Conservation (phyloP, 2,329 filamentous ascomycete species). For the Penicillium sp. region DNA sequence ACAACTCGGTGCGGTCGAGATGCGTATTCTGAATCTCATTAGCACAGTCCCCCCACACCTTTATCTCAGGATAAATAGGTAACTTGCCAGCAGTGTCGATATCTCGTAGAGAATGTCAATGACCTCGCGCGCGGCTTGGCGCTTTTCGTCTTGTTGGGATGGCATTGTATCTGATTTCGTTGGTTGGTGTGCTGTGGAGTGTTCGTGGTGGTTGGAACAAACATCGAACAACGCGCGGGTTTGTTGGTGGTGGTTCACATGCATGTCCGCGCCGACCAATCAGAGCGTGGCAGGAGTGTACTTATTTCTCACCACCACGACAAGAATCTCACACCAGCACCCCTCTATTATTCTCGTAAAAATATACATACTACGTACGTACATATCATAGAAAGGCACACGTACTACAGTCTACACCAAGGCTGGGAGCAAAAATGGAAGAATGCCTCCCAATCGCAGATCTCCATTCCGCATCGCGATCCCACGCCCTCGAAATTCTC, state of each 20-base stretch:
- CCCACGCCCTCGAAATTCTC: conserved; percentile 34
- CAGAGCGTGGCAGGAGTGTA: not conserved
- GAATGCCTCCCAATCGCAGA: conserved; percentile 28
- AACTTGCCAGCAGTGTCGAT: conserved; percentile 44
- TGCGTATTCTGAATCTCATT: conserved; percentile 70
- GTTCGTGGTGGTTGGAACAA: not conserved
- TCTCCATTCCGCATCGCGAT: conserved; percentile 35
- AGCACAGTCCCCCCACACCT: conserved; percentile 24
- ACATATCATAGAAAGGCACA: not conserved
- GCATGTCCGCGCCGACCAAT: not conserved
- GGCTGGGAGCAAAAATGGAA: conserved; percentile 18
- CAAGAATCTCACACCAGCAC: not conserved
- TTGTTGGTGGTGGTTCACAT: not conserved
- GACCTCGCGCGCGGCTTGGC: conserved; percentile 48
- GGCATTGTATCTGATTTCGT: conserved; percentile 29
- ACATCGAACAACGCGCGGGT: not conserved
- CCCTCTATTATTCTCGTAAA: not conserved
- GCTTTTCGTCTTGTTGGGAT: conserved; percentile 43
- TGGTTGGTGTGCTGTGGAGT: not conserved
- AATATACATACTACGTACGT: not conserved
- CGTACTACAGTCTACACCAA: not conserved
- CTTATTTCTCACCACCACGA: not conserved
- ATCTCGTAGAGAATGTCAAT: conserved; percentile 51
- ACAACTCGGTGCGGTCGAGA: conserved; percentile 83
- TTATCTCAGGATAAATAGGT: no score